Percentiles rank a stretch among this genome's conserved stretches.
phyloP scores from a whole-genome alignment of 2,329 filamentous ascomycete species.

The Thelonectria blattea region DNA sequence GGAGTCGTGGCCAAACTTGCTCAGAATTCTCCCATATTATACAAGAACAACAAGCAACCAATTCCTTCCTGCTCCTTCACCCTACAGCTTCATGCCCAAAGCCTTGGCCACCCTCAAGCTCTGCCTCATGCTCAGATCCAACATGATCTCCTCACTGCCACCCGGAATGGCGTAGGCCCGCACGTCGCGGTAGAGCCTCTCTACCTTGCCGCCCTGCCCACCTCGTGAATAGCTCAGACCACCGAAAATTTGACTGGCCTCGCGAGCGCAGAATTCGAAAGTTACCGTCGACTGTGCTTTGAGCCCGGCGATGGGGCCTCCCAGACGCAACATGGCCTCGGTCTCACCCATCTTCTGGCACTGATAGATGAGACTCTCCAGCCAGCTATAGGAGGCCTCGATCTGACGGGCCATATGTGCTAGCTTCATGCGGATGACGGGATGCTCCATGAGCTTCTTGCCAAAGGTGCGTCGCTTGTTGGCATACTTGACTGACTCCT shows the following conservation, averaged over 20 bases:
- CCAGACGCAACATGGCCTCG: slow-evolving; percentile 94
- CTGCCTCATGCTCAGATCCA: slow-evolving; percentile 94
- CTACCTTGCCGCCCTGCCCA: slow-evolving; percentile 93
- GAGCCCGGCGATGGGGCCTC: slow-evolving; percentile 88
- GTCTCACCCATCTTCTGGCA: slow-evolving; percentile 91
- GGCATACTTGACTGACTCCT: slow-evolving; percentile 95
- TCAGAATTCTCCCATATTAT: neutral
- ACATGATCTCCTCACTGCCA: slow-evolving; percentile 97
- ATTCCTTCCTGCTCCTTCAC: neutral
- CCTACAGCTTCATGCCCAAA: slow-evolving; percentile 92
- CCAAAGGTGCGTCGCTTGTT: slow-evolving; percentile 97
- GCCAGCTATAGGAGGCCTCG: slow-evolving; percentile 95
- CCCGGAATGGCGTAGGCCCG: slow-evolving; percentile 96
- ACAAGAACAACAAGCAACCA: neutral
- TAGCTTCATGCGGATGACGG: slow-evolving; percentile 96
- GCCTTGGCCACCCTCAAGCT: slow-evolving; percentile 86
- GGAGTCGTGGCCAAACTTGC: too few species aligned
- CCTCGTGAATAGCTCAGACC: slow-evolving; percentile 91
- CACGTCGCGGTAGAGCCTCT: slow-evolving; percentile 93
- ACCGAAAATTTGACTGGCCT: slow-evolving; percentile 97
- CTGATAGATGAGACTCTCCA: slow-evolving; percentile 94
- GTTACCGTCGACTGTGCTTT: slow-evolving; percentile 95
- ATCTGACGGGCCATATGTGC: slow-evolving; percentile 98
- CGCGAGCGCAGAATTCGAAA: slow-evolving; percentile 96
- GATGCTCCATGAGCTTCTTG: slow-evolving; percentile 95